A percentile compares a stretch with the other conserved stretches of the same genome.
These are phyloP conservation scores for Arabidopsis thaliana DNA, from an alignment of 345 rosid species.

Conservation along the genomic window TAIR10.1 NC_003076.8:10674501-10675000, in stretches of 20 bases:
- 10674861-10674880: slow-evolving; percentile 24
- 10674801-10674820: slow-evolving; percentile 24
- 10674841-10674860: background rate
- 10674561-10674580: background rate
- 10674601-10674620: background rate
- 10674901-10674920: slow-evolving; percentile 5
- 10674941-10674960: background rate
- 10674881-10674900: slow-evolving; percentile 29
- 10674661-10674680: background rate
- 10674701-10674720: slow-evolving; percentile 25
- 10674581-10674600: background rate
- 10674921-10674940: background rate
- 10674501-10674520: too few relatives aligned
- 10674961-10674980: too few relatives aligned
- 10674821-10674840: slow-evolving; percentile 10
- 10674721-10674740: slow-evolving; percentile 38
- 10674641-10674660: slow-evolving; percentile 7
- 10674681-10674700: slow-evolving; percentile 45
- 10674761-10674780: slow-evolving; percentile 34
- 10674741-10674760: slow-evolving; percentile 46
- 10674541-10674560: slow-evolving; percentile 1
- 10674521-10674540: background rate
- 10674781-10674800: background rate
- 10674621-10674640: slow-evolving; percentile 8
- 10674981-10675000: too few relatives aligned